phyloP scores from a whole-genome alignment of 345 rosid species.

The Boechera stricta region DNA sequence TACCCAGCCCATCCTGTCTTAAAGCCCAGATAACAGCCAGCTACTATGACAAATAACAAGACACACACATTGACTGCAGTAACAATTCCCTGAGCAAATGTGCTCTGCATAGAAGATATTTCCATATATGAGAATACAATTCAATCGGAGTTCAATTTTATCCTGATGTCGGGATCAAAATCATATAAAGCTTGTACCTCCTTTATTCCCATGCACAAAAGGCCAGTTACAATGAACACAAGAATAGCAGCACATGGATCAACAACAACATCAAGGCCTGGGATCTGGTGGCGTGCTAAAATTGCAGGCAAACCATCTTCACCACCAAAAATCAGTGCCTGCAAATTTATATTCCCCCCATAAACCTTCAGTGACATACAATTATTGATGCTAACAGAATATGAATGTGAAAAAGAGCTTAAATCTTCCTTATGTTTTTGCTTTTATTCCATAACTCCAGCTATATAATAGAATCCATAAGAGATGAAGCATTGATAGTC shows the following conservation, averaged over 20 bases:
- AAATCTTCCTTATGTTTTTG: background rate
- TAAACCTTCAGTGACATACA: slow-evolving; percentile 18
- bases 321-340: slow-evolving; percentile 96
- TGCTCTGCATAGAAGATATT: slow-evolving; percentile 65
- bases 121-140: slow-evolving; percentile 6
- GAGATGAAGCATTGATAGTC: slow-evolving; percentile 2
- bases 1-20: slow-evolving; percentile 95
- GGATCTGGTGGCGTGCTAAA: slow-evolving; percentile 84
- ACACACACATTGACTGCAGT: slow-evolving; percentile 81
- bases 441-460: background rate
- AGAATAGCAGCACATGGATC: slow-evolving; percentile 93
- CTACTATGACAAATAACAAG: slow-evolving; percentile 82
- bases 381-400: background rate
- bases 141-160: background rate
- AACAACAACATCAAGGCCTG: slow-evolving; percentile 79
- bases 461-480: background rate
- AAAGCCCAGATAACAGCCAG: slow-evolving; percentile 87
- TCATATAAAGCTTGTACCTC: slow-evolving; percentile 60
- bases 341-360: slow-evolving; percentile 1
- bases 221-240: slow-evolving; percentile 82
- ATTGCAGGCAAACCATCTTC: slow-evolving; percentile 69
- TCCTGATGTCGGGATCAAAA: background rate
- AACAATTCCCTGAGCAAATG: slow-evolving; percentile 78
- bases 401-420: background rate
- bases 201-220: slow-evolving; percentile 93